Evolutionary conservation across 257 asterid species (phyloP).

Genomic region (Nicotiana tomentosiformis): DNA sequence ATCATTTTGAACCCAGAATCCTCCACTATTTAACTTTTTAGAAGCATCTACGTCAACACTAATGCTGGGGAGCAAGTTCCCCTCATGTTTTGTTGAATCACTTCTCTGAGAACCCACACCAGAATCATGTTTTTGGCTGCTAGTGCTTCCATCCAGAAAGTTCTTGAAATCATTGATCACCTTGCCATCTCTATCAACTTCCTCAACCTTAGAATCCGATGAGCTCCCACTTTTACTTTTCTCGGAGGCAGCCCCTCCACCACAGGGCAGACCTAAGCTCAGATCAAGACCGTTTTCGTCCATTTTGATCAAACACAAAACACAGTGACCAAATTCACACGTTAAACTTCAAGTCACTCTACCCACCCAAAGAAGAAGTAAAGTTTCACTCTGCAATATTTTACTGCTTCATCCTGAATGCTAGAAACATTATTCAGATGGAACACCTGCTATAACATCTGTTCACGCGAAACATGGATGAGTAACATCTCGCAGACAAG

Average conservation of each 20-base stretch:
- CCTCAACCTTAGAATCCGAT: constrained; percentile 52
- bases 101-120: constrained; percentile 25
- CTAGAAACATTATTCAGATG: not conserved
- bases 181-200: constrained; percentile 74
- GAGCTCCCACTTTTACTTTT: constrained; percentile 58
- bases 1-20: constrained; percentile 52
- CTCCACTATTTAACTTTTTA: constrained; percentile 52
- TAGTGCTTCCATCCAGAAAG: constrained; percentile 79
- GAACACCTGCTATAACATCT: not conserved
- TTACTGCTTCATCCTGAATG: not conserved
- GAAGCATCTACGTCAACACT: constrained; percentile 51
- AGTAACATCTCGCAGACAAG: not conserved
- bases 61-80: constrained; percentile 41
- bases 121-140: constrained; percentile 34
- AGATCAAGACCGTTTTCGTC: constrained; percentile 80
- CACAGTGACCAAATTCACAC: not conserved
- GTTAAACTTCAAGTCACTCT: not conserved
- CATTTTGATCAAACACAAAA: constrained; percentile 39
- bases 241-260: constrained; percentile 48
- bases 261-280: constrained; percentile 73
- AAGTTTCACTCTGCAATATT: not conserved
- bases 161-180: constrained; percentile 83
- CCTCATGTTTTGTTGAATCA: constrained; percentile 44
- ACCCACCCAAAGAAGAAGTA: not conserved
- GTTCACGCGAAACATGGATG: not conserved